Percentiles rank a stretch among this genome's conserved stretches.
These are phyloP conservation scores for Alloteropsis angusta DNA, from an alignment of 202 grass and related monocot species.

Conservation along the genomic window DNA sequence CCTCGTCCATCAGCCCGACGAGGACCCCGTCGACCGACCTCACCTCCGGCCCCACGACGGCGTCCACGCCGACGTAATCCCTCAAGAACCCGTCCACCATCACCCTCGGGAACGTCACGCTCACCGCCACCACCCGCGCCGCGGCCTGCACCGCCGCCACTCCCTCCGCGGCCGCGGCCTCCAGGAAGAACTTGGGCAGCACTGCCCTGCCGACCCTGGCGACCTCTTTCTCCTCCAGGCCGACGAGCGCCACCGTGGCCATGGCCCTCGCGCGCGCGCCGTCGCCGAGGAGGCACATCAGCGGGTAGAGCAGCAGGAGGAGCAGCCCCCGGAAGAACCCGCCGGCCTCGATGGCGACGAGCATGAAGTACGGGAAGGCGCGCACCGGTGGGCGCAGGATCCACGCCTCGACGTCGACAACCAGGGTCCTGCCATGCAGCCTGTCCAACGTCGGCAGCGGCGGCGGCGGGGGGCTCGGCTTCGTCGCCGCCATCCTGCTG, in stretches of 20 bases:
- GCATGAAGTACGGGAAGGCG: constrained; percentile 78
- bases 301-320: constrained; percentile 40
- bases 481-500: neutral
- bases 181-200: constrained; percentile 61
- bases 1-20: constrained; percentile 31
- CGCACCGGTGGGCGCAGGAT: constrained; percentile 38
- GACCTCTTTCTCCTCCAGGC: constrained; percentile 44
- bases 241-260: constrained; percentile 52
- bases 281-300: constrained; percentile 26
- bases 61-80: constrained; percentile 57
- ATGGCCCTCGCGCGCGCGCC: constrained; percentile 31
- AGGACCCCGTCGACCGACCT: constrained; percentile 36
- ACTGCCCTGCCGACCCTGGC: constrained; percentile 40
- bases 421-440: constrained; percentile 22
- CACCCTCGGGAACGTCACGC: constrained; percentile 42
- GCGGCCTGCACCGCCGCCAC: constrained; percentile 38
- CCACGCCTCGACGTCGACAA: constrained; percentile 55
- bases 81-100: constrained; percentile 67
- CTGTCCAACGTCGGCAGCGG: constrained; percentile 19
- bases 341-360: constrained; percentile 66
- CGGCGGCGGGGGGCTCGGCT: neutral
- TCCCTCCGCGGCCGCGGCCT: constrained; percentile 42
- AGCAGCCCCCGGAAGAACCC: constrained; percentile 46
- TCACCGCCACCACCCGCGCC: constrained; percentile 43
- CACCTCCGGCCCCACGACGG: constrained; percentile 50